Percentiles rank a stretch among this genome's conserved stretches.
phyloP scores from a whole-genome alignment of 2,329 filamentous ascomycete genomes.

The Exophiala aquamarina region DNA sequence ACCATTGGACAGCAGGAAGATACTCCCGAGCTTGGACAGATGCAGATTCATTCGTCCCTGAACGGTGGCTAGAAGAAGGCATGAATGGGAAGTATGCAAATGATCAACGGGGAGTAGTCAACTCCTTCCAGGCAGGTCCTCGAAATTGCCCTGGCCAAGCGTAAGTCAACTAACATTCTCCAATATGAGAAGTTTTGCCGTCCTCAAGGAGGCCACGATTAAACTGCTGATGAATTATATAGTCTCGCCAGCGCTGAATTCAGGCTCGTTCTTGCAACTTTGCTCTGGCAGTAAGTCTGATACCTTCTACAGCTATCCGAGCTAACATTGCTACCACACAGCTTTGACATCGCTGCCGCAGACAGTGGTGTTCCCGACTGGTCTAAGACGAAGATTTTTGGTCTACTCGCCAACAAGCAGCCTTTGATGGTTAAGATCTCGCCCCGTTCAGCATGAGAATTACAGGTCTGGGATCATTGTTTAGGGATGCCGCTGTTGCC shows the following conservation, averaged over 20 bases:
- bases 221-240: too few species aligned
- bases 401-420: slow-evolving; percentile 2
- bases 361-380: not conserved
- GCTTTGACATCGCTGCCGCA: slow-evolving; percentile 25
- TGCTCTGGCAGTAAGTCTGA: slow-evolving; percentile 17
- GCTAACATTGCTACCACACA: not conserved
- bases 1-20: slow-evolving; percentile 16
- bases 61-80: slow-evolving; percentile 20
- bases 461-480: not conserved
- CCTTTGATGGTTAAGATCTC: slow-evolving; percentile 5
- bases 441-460: not conserved
- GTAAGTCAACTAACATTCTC: not conserved
- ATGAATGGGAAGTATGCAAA: slow-evolving; percentile 19
- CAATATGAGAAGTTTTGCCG: not conserved
- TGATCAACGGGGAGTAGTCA: slow-evolving; percentile 30
- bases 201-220: too few species aligned
- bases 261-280: slow-evolving; percentile 27
- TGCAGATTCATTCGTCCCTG: slow-evolving; percentile 21
- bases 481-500: too few species aligned
- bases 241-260: slow-evolving; percentile 24
- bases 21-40: slow-evolving; percentile 16
- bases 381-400: slow-evolving; percentile 6
- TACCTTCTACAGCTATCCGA: too few species aligned
- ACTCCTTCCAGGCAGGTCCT: slow-evolving; percentile 37
- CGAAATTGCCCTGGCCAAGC: slow-evolving; percentile 32